Evolutionary conservation across 495 filamentous ascomycete genomes (phyloP).

Genomic region (Hyaloscypha variabilis): DNA sequence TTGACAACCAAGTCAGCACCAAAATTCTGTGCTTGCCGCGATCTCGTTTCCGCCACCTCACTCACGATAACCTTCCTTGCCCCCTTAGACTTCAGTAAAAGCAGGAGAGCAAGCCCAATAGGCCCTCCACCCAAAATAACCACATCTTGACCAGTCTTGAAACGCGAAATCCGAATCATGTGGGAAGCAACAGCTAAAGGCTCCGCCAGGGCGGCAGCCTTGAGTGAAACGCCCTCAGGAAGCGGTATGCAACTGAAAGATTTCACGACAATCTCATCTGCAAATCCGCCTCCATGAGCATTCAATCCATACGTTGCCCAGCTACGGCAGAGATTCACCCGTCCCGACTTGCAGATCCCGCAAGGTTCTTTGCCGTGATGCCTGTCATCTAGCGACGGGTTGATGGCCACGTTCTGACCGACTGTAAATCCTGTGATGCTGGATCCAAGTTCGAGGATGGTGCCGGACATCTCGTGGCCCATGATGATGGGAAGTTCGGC

Average conservation of each 20-base stretch:
- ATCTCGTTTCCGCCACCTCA: neutral
- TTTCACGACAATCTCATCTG: neutral
- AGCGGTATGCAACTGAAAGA: neutral
- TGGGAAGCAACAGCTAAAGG: neutral
- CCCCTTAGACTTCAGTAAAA: neutral
- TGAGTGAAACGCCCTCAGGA: neutral
- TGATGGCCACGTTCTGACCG: neutral
- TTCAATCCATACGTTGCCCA: neutral
- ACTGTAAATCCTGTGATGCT: neutral
- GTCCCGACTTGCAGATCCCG: neutral
- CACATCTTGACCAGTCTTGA: neutral
- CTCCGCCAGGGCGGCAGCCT: neutral
- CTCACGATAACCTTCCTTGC: neutral
- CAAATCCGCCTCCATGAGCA: constrained; percentile 1
- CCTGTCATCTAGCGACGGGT: neutral
- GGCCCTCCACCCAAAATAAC: neutral
- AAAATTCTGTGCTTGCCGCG: neutral
- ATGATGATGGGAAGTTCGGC: neutral
- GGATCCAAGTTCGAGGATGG: neutral
- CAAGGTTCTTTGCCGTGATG: neutral
- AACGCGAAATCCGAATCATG: neutral
- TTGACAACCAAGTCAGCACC: neutral
- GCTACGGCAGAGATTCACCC: neutral
- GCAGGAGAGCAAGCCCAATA: neutral
- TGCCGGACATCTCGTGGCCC: neutral